Conservation (phyloP, 129 eudicot species). For the Tanacetum coccineum region DNA sequence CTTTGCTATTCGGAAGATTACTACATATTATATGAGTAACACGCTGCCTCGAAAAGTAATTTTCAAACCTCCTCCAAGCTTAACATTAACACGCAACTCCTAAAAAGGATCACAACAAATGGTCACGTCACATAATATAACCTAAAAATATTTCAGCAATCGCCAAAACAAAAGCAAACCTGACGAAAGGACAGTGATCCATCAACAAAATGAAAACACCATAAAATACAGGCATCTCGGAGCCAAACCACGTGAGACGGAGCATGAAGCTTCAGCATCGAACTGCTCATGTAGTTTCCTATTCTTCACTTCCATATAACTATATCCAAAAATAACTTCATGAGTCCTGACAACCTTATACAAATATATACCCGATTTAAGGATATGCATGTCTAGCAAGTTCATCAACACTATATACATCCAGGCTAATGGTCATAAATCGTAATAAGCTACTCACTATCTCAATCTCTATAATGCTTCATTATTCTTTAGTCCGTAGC, state of each 20-base stretch:
- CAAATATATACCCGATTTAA: too few species aligned
- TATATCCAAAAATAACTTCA: constrained; percentile 30
- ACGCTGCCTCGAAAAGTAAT: constrained; percentile 81
- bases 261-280: constrained; percentile 71
- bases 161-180: constrained; percentile 42
- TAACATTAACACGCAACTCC: constrained; percentile 85
- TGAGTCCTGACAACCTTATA: not conserved
- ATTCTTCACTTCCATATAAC: constrained; percentile 92
- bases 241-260: constrained; percentile 43
- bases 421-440: too few species aligned
- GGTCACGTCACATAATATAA: too few species aligned
- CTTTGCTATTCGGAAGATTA: constrained; percentile 88
- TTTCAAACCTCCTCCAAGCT: constrained; percentile 89
- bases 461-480: too few species aligned
- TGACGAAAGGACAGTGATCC: constrained; percentile 95
- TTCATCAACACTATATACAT: too few species aligned
- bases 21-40: constrained; percentile 96
- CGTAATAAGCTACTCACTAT: too few species aligned
- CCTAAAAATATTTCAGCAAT: too few species aligned
- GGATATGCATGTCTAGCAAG: too few species aligned
- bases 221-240: constrained; percentile 58
- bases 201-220: constrained; percentile 94
- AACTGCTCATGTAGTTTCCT: constrained; percentile 84
- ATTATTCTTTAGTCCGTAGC: too few species aligned
- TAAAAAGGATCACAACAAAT: constrained; percentile 27